Base-by-base conservation (phyloP, 2,329 filamentous ascomycete species). In the Raffaelea albimanens region DNA sequence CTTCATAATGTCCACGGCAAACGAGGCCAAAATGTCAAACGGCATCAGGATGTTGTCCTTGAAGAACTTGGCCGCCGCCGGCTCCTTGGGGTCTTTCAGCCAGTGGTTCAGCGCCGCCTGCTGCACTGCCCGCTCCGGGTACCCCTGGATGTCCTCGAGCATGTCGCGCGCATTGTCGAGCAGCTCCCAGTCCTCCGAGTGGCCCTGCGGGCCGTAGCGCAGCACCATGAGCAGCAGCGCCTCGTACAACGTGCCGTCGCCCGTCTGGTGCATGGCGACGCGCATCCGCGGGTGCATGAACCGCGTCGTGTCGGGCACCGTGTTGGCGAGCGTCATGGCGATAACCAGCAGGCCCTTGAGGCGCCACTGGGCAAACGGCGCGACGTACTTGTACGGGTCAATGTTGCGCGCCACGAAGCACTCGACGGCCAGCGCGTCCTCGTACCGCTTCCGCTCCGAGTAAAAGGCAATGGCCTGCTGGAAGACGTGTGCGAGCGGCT, bases 181-280 rank as follows among this genome's bases (percentile, higher is more conserved):
- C 2, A 76, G 61, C 22, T 65, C 65, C 69, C 73, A 78, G 7
- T 69, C 67, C 7, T 65, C 60, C 5, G 66, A 65, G 51, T 72
- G 68, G 4, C 64, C 69, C 23, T 59, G 53, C 0, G 67, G 67
- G 1, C 63, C 67, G 41, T 69, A 66, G 25, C 65, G 60, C 19
- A 70, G 52, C 13, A 73, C 64, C 55, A 81, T 65, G 34, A 69
- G 61, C 46, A 79, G 61, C 14, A 80, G 57, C 47, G 71, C 70
- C 54, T 80, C 74, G 51, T 71, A 73, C 44, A 78, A 61, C 10
- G 70, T 72, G 3, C 75, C 67, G 51, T 75, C 73, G 48, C 80
- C 76, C 10, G 73, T 67, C 16, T 66, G 63, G 4, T 59, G 57
- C 18, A 78, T 55, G 9, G 52, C 53, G 1, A 53, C 53, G 14